Evolutionary conservation across 1,284 basidiomycete genomes (phyloP).

Genomic region (Ceratobasidium sp.): DNA sequence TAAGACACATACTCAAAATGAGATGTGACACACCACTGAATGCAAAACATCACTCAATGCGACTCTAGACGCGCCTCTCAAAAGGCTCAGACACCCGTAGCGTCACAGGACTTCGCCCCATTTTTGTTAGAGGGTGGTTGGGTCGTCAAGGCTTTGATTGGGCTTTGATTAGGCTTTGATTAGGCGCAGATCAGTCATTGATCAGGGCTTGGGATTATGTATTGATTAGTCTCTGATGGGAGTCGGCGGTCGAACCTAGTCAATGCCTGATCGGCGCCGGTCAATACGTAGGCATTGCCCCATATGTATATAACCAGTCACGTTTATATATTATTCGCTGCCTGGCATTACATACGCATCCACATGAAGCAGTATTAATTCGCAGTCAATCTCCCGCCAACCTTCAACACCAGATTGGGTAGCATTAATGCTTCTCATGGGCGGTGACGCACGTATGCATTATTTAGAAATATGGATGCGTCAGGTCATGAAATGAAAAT

Average conservation of each 20-base stretch:
- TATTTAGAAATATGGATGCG: neutral
- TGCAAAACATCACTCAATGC: too few species aligned
- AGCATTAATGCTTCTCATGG: neutral
- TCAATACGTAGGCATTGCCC: neutral
- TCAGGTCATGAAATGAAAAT: too few species aligned
- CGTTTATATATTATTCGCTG: neutral
- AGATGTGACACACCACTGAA: too few species aligned
- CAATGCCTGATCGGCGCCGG: neutral
- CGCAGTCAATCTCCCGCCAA: neutral
- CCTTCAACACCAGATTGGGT: neutral
- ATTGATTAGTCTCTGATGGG: neutral
- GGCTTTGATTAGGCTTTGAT: neutral
- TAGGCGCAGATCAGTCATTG: neutral
- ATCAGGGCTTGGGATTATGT: neutral
- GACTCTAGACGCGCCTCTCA: too few species aligned
- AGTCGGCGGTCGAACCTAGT: neutral
- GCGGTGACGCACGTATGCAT: neutral
- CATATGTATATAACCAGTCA: neutral
- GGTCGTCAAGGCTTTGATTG: neutral
- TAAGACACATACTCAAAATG: too few species aligned
- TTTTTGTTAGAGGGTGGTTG: neutral
- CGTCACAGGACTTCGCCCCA: neutral
- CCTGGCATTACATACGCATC: neutral
- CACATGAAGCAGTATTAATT: neutral
- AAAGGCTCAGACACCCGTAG: too few species aligned